A percentile compares a stretch with the other conserved stretches of the same genome.
Conservation (phyloP, 805 yeast genomes). For the Torulaspora gathmanii region DNA sequence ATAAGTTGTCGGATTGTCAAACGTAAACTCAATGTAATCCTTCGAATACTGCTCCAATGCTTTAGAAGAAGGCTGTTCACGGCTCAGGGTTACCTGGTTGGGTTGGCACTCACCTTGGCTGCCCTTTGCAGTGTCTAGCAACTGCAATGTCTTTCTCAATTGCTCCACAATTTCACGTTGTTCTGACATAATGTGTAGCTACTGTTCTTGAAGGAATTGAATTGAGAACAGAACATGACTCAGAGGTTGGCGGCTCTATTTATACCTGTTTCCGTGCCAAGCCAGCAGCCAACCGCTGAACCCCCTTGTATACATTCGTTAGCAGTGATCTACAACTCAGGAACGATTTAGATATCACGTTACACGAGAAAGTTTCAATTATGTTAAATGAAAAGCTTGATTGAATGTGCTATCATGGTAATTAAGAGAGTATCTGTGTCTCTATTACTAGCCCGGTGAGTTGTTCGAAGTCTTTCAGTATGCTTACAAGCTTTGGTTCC, state of each 20-base stretch:
- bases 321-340: too few species aligned
- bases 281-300: slow-evolving; percentile 5
- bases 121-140: slow-evolving; percentile 16
- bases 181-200: slow-evolving; percentile 13
- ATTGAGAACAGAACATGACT: neutral
- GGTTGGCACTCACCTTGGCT: neutral
- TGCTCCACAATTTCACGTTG: slow-evolving; percentile 26
- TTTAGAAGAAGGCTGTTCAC: neutral
- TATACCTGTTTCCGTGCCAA: neutral
- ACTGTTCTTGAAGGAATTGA: neutral
- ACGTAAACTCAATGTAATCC: slow-evolving; percentile 67
- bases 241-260: neutral
- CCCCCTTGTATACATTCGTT: slow-evolving; percentile 1
- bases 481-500: neutral
- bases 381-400: too few species aligned
- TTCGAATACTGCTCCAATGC: slow-evolving; percentile 34
- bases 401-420: too few species aligned
- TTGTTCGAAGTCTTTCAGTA: neutral
- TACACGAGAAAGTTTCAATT: too few species aligned
- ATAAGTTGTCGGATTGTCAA: slow-evolving; percentile 66
- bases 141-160: slow-evolving; percentile 27
- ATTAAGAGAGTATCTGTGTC: too few species aligned
- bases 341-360: too few species aligned
- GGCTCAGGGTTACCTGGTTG: neutral
- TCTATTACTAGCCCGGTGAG: too few species aligned